Evolutionary conservation across 2,329 filamentous ascomycete genomes (phyloP).

Genomic region (Phaeosphaeriaceae sp.): DNA sequence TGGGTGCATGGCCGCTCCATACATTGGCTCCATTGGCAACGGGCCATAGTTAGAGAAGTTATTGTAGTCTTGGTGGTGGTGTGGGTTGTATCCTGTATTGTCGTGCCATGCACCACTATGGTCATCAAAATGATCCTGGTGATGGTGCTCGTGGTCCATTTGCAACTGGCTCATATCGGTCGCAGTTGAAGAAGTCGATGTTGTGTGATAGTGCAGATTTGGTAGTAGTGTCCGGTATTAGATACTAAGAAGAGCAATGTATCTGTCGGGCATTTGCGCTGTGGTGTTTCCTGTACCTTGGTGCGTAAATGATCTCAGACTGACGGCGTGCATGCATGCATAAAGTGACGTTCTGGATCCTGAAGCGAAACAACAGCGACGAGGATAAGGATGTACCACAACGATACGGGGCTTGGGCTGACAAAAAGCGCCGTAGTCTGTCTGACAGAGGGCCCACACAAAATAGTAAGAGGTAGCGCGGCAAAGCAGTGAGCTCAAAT

Average conservation of each 20-base stretch:
- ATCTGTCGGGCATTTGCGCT: conserved; percentile 42
- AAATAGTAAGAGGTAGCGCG: conserved; percentile 26
- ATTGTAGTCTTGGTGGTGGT: conserved; percentile 51
- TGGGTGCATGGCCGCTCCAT: conserved; percentile 47
- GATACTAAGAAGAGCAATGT: conserved; percentile 30
- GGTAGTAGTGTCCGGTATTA: conserved; percentile 37
- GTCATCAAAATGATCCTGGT: conserved; percentile 45
- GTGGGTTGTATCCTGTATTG: conserved; percentile 36
- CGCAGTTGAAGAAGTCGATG: conserved; percentile 21
- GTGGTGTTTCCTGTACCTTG: conserved; percentile 36
- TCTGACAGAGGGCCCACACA: conserved; percentile 28
- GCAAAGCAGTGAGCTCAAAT: conserved; percentile 28
- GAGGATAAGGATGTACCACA: conserved; percentile 31
- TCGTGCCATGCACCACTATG: conserved; percentile 42
- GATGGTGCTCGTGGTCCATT: conserved; percentile 50
- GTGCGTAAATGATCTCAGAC: conserved; percentile 40
- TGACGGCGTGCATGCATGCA: conserved; percentile 49
- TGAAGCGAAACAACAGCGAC: conserved; percentile 43
- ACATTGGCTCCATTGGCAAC: conserved; percentile 50
- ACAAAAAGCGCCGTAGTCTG: conserved; percentile 36
- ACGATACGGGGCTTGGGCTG: conserved; percentile 33
- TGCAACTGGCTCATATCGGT: conserved; percentile 50
- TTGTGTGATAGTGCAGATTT: conserved; percentile 30
- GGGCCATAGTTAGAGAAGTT: conserved; percentile 46
- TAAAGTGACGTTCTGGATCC: conserved; percentile 40